These are phyloP conservation scores for Trichoderma citrinoviride DNA, from an alignment of 2,329 filamentous ascomycete genomes.

Conservation along the genomic window DNA sequence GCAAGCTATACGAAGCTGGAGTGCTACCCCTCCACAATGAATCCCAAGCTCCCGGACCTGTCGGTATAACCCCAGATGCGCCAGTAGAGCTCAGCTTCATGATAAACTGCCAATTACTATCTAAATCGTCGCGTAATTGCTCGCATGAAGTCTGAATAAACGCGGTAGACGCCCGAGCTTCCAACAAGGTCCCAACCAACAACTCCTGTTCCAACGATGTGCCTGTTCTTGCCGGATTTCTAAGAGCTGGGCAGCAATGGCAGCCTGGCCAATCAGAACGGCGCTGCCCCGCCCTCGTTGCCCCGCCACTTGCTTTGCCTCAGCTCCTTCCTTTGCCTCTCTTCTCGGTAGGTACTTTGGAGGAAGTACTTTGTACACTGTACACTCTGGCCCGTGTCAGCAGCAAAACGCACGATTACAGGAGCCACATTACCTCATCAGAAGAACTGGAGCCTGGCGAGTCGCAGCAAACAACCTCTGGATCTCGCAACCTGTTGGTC, in stretches of 20 bases:
- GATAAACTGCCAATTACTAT: neutral
- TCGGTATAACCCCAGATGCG: neutral
- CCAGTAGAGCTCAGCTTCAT: neutral
- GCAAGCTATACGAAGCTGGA: neutral
- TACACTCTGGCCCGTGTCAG: neutral
- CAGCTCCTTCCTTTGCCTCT: neutral
- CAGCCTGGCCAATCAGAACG: neutral
- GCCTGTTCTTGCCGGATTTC: neutral
- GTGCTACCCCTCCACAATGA: neutral
- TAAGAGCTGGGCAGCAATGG: neutral
- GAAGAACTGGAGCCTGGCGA: slow-evolving; percentile 18
- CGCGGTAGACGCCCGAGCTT: neutral
- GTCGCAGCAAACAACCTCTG: neutral
- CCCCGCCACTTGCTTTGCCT: neutral
- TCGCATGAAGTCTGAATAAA: neutral
- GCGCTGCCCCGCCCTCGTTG: slow-evolving; percentile 1
- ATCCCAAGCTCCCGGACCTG: neutral
- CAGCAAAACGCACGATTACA: neutral
- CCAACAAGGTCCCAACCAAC: neutral
- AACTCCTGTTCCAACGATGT: neutral
- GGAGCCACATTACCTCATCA: slow-evolving; percentile 21
- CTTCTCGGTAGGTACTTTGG: slow-evolving; percentile 19
- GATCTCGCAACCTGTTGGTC: neutral
- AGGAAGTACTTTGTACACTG: neutral
- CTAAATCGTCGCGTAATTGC: too few species aligned